Evolutionary conservation across 352 stramenopile species (phyloP), one percentile per base, ranked within the genome.

Genomic region (Phytophthora citricola): DNA sequence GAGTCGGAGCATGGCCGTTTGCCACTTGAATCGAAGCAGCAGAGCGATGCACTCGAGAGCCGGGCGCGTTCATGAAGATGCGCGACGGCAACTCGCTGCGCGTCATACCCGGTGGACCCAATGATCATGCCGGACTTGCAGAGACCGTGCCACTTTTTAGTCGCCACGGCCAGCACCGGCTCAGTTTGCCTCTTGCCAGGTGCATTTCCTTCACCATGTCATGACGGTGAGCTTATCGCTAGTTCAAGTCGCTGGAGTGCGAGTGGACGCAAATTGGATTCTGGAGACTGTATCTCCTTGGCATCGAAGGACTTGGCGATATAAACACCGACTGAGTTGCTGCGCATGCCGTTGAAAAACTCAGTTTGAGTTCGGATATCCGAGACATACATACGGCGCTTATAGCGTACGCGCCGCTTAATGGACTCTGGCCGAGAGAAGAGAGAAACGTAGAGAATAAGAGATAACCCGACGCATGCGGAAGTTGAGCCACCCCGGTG

Each of bases 71-170:
- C 24, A 69, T 34, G 52, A 63, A 53, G 60, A 69, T 69, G 60
- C 51, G 43, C 38, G 2, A 14, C 4, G 45, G 14, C 53, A 63
- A 63, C 36, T 69, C 53, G 53, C 54, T 59, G 54, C 62, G 62
- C 54, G 53, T 65, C 58, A 65, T 53, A 29, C 27, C 26, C 4
- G 27, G 8, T 6, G 24, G 15, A n/a, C 15, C 58, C 58, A 65
- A 65, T 65, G 43, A 17, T n/a, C 34, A 38, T 36, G 50, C 14
- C 14, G 11, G 50, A 58, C 54, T 62, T 53, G 48, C 31, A 20
- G 48, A 55, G 40, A 60, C 29, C 27, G 39, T 55, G 32, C 11
- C 53, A 32, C 32, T 41, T 60, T 43, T 62, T 62, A 61, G 53
- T 61, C 53, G 40, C 38, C 38, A 22, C 4, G 29, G 11, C 32